Evolutionary conservation across 495 filamentous ascomycete genomes (phyloP).

Genomic region (Podospora tetraspora): DNA sequence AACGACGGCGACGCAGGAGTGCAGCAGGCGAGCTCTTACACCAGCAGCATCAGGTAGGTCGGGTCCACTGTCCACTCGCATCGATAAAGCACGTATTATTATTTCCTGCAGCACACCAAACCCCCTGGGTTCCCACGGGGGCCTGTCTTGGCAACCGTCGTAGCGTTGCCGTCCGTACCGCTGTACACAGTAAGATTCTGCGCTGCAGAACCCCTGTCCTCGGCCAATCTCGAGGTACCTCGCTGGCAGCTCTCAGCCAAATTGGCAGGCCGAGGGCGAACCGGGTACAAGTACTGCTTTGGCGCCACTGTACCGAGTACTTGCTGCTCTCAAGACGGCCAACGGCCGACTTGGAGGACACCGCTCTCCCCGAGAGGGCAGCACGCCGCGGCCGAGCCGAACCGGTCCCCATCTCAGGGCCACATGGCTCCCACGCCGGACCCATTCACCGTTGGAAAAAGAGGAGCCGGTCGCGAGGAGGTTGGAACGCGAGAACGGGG

Average conservation of each 20-base stretch:
- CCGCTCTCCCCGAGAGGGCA: not conserved
- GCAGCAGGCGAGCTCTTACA: conserved; percentile 7
- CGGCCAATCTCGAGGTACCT: not conserved
- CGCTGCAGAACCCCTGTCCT: not conserved
- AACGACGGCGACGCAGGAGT: conserved; percentile 2
- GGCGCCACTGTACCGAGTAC: not conserved
- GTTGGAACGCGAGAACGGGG: not conserved
- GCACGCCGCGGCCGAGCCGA: not conserved
- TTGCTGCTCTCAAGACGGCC: not conserved
- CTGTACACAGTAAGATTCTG: not conserved
- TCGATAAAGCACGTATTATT: conserved; percentile 13
- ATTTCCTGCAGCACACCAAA: conserved; percentile 14
- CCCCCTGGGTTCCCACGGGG: conserved; percentile 5
- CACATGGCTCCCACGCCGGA: conserved; percentile 10
- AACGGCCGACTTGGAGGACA: not conserved
- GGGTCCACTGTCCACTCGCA: not conserved
- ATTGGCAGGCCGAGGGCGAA: conserved; percentile 7
- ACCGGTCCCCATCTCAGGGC: not conserved
- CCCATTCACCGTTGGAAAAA: not conserved
- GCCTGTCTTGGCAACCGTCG: conserved; percentile 10
- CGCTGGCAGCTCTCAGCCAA: conserved; percentile 6
- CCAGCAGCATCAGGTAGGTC: conserved; percentile 6
- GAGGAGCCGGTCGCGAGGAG: not conserved
- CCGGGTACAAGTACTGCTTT: conserved; percentile 9
- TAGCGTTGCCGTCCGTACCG: conserved; percentile 2